phyloP scores from a whole-genome alignment of 2,329 filamentous ascomycete species.

The Stromatinia cepivora region DNA sequence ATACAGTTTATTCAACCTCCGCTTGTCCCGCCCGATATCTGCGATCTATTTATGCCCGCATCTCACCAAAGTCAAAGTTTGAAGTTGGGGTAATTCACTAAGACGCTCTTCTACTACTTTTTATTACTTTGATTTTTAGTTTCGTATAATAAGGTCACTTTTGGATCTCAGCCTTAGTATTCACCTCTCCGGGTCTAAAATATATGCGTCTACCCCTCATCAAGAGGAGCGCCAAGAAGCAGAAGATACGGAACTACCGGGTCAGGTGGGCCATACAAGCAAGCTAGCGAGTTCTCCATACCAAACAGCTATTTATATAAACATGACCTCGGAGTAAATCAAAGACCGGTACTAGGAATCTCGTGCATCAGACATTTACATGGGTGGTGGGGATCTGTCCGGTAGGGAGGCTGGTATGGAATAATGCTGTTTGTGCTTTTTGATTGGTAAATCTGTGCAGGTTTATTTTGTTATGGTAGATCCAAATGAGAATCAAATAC shows the following conservation, averaged over 20 bases:
- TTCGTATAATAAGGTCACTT: accelerated
- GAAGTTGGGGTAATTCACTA: background rate
- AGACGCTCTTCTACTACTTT: accelerated
- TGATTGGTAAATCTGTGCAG: background rate
- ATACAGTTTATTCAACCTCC: background rate
- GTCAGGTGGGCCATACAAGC: accelerated
- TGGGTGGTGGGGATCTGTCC: background rate
- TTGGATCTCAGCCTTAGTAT: background rate
- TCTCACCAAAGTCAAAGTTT: background rate
- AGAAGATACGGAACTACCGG: background rate
- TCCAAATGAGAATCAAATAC: too few species aligned
- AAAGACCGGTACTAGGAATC: too few species aligned
- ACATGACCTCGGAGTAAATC: background rate
- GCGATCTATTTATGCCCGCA: background rate
- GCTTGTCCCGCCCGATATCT: background rate
- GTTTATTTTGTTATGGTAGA: too few species aligned
- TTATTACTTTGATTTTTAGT: accelerated
- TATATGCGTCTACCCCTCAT: background rate
- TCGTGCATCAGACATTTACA: background rate
- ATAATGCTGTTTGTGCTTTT: background rate
- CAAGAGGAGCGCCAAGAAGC: accelerated
- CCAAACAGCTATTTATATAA: background rate
- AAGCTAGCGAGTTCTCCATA: accelerated
- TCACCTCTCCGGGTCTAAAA: background rate
- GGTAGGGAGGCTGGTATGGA: background rate